phyloP scores from a whole-genome alignment of 2,329 filamentous ascomycete genomes.

The Venturia effusa region DNA sequence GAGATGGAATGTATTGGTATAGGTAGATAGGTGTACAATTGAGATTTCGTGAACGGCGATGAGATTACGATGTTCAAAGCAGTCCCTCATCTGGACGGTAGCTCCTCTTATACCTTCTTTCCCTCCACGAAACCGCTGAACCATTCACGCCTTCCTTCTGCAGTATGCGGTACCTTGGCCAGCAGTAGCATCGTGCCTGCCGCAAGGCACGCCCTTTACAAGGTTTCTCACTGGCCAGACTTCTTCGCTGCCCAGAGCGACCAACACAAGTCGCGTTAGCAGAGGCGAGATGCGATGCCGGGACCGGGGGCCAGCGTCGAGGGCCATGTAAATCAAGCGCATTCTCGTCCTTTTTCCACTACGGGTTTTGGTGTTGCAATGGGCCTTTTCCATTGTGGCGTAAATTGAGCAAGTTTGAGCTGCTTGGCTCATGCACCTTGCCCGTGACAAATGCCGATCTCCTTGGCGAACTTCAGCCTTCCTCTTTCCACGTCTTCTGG shows the following conservation, averaged over 20 bases:
- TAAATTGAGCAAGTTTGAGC: not conserved
- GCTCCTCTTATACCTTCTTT: constrained; percentile 1
- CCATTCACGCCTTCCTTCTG: not conserved
- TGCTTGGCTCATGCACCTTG: not conserved
- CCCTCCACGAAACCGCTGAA: not conserved
- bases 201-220: too few relatives aligned
- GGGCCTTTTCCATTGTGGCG: not conserved
- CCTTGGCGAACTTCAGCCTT: not conserved
- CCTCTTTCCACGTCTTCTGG: not conserved
- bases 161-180: not conserved
- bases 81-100: not conserved
- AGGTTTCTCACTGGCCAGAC: not conserved
- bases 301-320: not conserved
- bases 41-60: too few relatives aligned
- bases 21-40: not conserved
- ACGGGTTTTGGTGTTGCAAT: not conserved
- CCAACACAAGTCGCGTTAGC: not conserved
- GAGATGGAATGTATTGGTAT: not conserved
- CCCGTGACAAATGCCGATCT: not conserved
- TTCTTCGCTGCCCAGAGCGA: not conserved
- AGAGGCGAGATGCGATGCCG: not conserved
- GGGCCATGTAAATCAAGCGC: not conserved
- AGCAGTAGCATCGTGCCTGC: not conserved
- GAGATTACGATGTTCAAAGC: not conserved
- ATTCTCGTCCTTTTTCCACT: not conserved